A percentile compares a stretch with the other conserved stretches of the same genome.
Evolutionary conservation across 768 basidiomycete genomes (phyloP).

Genomic region (Macrolepiota albuminosa): DNA sequence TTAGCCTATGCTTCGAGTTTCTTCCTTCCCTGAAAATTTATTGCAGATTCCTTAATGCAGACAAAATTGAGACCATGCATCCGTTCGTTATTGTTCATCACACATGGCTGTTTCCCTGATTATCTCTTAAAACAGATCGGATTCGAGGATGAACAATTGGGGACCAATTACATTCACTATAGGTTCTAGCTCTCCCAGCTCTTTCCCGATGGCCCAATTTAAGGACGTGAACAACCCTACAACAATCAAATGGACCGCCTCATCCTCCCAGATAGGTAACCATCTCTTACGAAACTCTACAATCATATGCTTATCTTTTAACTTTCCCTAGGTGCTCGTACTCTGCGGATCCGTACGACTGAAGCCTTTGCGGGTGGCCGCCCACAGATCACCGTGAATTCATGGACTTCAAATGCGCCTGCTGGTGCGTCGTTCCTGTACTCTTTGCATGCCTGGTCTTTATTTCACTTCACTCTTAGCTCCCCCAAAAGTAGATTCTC

Average conservation of each 20-base stretch:
- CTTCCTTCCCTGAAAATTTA: not conserved
- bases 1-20: not conserved
- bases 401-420: constrained; percentile 37
- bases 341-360: constrained; percentile 41
- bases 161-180: constrained; percentile 42
- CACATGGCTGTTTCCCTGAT: not conserved
- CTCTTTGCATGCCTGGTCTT: not conserved
- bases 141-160: constrained; percentile 42
- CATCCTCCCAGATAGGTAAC: constrained; percentile 37
- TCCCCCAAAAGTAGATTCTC: constrained; percentile 35
- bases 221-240: constrained; percentile 39
- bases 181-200: constrained; percentile 30
- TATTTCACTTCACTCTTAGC: constrained; percentile 18
- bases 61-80: constrained; percentile 46
- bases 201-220: constrained; percentile 52
- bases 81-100: constrained; percentile 25
- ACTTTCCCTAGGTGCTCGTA: constrained; percentile 33
- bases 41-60: constrained; percentile 41
- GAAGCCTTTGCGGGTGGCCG: constrained; percentile 43
- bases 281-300: not conserved
- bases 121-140: constrained; percentile 22
- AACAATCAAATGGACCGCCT: constrained; percentile 36
- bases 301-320: not conserved
- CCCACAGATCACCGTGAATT: constrained; percentile 40
- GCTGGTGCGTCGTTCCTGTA: constrained; percentile 20